Evolutionary conservation across 1,284 basidiomycete genomes (phyloP), one percentile per base, ranked within the genome.

Genomic region (Tremellales sp.): DNA sequence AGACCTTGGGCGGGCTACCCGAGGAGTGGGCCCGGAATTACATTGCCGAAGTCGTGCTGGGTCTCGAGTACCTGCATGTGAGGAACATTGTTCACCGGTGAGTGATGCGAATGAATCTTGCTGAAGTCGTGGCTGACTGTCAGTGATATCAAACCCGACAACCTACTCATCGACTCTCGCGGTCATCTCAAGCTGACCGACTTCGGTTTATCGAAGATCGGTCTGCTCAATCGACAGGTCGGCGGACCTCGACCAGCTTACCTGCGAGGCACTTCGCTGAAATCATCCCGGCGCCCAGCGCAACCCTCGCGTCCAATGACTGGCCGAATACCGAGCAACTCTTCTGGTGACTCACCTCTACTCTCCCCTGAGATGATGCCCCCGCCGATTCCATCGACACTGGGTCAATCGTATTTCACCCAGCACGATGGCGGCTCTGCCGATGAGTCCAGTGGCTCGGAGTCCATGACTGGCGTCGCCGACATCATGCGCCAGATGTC

Each of bases 11-110:
- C 8, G 85, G 81, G 17, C 75, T 99, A 26, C 87, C 91, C 0
- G 92, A 98, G 72, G 92, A 97, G 60, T 98, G 96, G 96, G 87
- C 93, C 2, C 84, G 85, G 70, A 88, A 93, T 65, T 98, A 97
- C 70, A 84, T 96, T 49, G 96, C 94, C 1, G 96, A 98, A 67
- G 90, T 98, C 15, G 84, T 93, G 15, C 79, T 97, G 54, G 96
- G 94, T 25, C 77, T 99, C 56, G 93, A 98, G 62, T 94, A 96
- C 69, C 80, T 99, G 17, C 96, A 98, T 75, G 83, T 86, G 52
- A 84, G 88, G 39, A 91, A 92, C 23, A 85, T 99, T 52, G 91
- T 98, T 51, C 96, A 99, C 81, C 91, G 94, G 91, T 93, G 67
- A 62, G 86, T 74, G 12, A 37, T n/a, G n/a, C 4, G 51, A 15